These are phyloP conservation scores for Rhododendron ferrugineum DNA, from an alignment of 148 eudicot genomes.

Conservation along the genomic window DNA sequence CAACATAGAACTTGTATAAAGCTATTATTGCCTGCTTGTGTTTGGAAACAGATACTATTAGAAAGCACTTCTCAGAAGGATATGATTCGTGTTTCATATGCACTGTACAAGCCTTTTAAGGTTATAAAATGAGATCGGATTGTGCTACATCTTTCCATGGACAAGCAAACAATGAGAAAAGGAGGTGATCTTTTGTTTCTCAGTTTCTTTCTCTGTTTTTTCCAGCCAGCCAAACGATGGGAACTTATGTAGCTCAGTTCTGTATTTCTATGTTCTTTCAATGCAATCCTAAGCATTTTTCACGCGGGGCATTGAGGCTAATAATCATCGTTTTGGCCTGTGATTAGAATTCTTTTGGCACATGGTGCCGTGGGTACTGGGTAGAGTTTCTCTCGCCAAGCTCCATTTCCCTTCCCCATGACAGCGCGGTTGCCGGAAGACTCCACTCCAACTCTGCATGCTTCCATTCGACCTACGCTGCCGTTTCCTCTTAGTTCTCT, in stretches of 20 bases:
- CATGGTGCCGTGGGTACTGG: constrained; percentile 40
- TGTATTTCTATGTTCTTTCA: neutral
- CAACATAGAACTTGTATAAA: neutral
- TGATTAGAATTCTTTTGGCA: constrained; percentile 8
- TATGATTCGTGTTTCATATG: neutral
- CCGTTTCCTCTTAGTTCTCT: constrained; percentile 42
- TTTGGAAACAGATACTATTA: neutral
- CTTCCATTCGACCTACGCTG: constrained; percentile 8
- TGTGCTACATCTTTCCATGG: neutral
- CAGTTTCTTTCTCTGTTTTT: neutral
- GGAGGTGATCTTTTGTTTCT: neutral
- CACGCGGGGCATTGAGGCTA: neutral
- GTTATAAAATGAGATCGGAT: neutral
- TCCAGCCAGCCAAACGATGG: constrained; percentile 14
- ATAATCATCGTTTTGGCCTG: neutral
- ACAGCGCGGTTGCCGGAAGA: constrained; percentile 26
- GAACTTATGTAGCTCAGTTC: neutral
- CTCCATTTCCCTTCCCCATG: constrained; percentile 28
- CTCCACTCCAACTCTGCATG: constrained; percentile 7
- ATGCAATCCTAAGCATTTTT: neutral
- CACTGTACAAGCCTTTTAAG: neutral
- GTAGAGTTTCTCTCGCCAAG: constrained; percentile 13
- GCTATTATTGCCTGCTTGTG: neutral
- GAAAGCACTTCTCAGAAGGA: neutral
- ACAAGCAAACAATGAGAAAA: neutral